Percentiles rank a stretch among this genome's conserved stretches.
Evolutionary conservation across 2,329 filamentous ascomycete species (phyloP).

Genomic region (Sarocladium oryzae): DNA sequence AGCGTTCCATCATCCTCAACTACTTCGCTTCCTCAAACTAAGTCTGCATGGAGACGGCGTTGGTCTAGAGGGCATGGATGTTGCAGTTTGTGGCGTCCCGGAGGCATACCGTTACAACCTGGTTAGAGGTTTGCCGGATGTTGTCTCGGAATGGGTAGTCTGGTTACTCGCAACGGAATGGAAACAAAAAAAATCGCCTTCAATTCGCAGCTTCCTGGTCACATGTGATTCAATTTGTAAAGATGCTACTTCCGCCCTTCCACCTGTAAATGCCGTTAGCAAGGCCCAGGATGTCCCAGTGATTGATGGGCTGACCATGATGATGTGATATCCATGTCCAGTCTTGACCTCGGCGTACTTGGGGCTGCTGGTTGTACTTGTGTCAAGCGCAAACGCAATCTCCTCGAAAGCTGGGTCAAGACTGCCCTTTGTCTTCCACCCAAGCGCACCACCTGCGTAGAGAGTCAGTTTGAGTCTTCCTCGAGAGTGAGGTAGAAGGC

Average conservation of each 20-base stretch:
- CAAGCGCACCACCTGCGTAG: constrained; percentile 58
- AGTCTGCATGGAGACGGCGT: constrained; percentile 18
- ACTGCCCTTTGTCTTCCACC: constrained; percentile 65
- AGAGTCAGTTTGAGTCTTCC: not conserved
- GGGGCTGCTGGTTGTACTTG: constrained; percentile 57
- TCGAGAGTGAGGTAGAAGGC: constrained; percentile 10
- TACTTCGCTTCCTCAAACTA: constrained; percentile 96
- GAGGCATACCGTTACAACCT: not conserved
- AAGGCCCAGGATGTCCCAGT: not conserved
- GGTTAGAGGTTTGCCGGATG: constrained; percentile 23
- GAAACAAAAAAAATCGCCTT: constrained; percentile 28
- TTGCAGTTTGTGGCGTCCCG: not conserved
- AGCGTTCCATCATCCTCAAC: constrained; percentile 98
- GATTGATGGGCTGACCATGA: constrained; percentile 53
- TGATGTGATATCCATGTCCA: constrained; percentile 69
- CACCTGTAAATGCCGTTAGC: constrained; percentile 21
- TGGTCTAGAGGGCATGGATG: constrained; percentile 18
- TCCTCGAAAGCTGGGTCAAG: constrained; percentile 65
- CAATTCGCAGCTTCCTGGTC: not conserved
- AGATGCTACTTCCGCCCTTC: constrained; percentile 32
- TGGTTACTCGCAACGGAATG: constrained; percentile 28
- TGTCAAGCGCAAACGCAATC: constrained; percentile 62
- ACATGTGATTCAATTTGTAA: not conserved
- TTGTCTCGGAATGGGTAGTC: constrained; percentile 11
- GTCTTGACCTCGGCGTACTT: constrained; percentile 68